Base-by-base conservation (phyloP, 257 asterid species). In the Galeopsis tetrahit region DNA sequence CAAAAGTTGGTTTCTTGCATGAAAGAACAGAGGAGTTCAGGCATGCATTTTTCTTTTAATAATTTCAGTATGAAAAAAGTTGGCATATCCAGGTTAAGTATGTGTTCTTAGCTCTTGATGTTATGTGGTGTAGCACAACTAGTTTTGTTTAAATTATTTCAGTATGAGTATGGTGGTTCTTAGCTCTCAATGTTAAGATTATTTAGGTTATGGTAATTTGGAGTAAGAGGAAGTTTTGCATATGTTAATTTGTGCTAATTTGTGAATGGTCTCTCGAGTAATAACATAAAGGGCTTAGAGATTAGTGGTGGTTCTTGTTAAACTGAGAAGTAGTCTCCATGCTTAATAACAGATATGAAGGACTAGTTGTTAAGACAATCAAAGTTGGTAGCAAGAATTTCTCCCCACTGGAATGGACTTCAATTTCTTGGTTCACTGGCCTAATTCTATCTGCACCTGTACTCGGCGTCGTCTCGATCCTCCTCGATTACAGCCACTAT, bases 371-470 rank as follows among this genome's bases (percentile, higher is more conserved):
- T 62, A 63, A 63, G 43, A 76, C 87, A 4, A 87, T 92, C 51
- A 81, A 79, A 66, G 70, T 90, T 21, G 85, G 87, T 14, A 44
- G 52, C 63, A 68, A 38, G n/a, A 78, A 72, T 3, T 77, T 90
- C 44, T 90, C 98, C 63, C 80, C 98, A 21, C 76, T 92, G 4
- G 83, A 81, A 53, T 87, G 97, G 98, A 90, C 97, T 34, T 85
- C 98, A 10, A 56, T 88, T 58, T 87, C 97, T 48, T 92, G 98
- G 98, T 71, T 85, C 62, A 64, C 82, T 10, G 98, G 98, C 35
- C 86, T 90, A 14, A 63, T 92, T 43, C 80, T 92, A 0, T 87
- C 96, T 51, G 89, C 96, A 7, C 98, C 96, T 2, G 44, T 88
- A 31, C 93, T 92, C 2, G 84, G 83, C 43, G 31, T 83, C 1